Base-by-base conservation (phyloP, 129 eudicot species). In the Mikania micrantha region DNA sequence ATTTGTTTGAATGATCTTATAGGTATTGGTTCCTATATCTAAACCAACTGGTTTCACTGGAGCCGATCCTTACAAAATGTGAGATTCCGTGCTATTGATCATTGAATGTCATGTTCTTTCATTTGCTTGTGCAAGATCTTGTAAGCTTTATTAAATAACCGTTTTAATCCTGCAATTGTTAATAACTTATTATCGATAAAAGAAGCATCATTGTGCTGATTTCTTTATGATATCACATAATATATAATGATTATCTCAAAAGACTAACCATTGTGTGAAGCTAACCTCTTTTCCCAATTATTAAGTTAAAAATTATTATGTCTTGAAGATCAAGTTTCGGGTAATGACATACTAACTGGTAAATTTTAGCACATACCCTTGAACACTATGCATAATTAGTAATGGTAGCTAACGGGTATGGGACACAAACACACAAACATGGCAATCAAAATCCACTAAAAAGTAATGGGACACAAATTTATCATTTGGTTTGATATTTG, bases 61-160 rank as follows among this genome's bases (percentile, higher is more conserved):
- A 44, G 94, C 99, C 78, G 99, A 94, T 85, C 99, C 99, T 2
- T 94, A 89, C 65, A 91, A 91, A 79, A 77, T 94, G 99, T 89
- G 78, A 78, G 95, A 16, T 27, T 54, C 29, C 13, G 64, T 74
- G 3, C 49, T 25, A 45, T 71, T 20, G 52, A n/a, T 70, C 5
- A 25, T 9, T 12, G 16, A 38, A 35, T 50, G 2, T 39, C 9
- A 9, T 21, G 35, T 74, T 34, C 39, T 35, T 60, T 52, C 2
- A 24, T 8, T 22, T 64, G 25, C 60, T 61, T 20, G 5, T 71
- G 28, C 35, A 54, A 54, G 20, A 27, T 20, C 3, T 61, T 61
- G 7, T 9, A 39, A n/a, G n/a, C n/a, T n/a, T n/a, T n/a, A n/a
- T n/a, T n/a, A n/a, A n/a, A n/a, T n/a, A n/a, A n/a, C n/a, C n/a